Conservation (phyloP, 352 stramenopile species). For the Phytophthora meadii region DNA sequence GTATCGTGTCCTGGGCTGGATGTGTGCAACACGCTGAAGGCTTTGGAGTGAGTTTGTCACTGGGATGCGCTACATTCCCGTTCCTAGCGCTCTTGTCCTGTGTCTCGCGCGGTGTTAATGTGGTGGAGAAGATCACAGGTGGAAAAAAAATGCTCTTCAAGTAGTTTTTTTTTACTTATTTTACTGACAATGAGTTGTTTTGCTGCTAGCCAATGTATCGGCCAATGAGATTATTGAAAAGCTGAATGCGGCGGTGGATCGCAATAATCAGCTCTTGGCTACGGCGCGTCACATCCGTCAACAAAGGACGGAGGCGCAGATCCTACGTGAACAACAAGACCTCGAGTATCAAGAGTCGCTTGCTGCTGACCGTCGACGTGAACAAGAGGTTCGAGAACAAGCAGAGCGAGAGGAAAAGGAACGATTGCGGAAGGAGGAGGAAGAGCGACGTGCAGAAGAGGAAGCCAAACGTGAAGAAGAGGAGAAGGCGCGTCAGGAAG, state of each 20-base stretch:
- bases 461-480: slow-evolving; percentile 36
- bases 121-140: slow-evolving; percentile 89
- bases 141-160: background rate
- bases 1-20: slow-evolving; percentile 83
- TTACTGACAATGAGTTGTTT: slow-evolving; percentile 1
- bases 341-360: slow-evolving; percentile 93
- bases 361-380: slow-evolving; percentile 86
- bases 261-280: slow-evolving; percentile 80
- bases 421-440: slow-evolving; percentile 46
- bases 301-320: slow-evolving; percentile 82
- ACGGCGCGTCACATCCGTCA: slow-evolving; percentile 74
- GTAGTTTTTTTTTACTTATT: background rate
- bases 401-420: slow-evolving; percentile 56
- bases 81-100: slow-evolving; percentile 84
- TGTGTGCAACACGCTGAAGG: slow-evolving; percentile 83
- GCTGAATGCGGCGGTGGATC: slow-evolving; percentile 63
- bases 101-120: slow-evolving; percentile 77
- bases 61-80: slow-evolving; percentile 83
- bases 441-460: slow-evolving; percentile 36
- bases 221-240: slow-evolving; percentile 65
- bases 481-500: slow-evolving; percentile 35
- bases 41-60: slow-evolving; percentile 82
- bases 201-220: slow-evolving; percentile 60
- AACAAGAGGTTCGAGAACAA: slow-evolving; percentile 57
- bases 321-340: slow-evolving; percentile 94